A percentile compares a stretch with the other conserved stretches of the same genome.
Conservation (phyloP, 176 grass and related monocot genomes). For the Alloteropsis semialata region DNA sequence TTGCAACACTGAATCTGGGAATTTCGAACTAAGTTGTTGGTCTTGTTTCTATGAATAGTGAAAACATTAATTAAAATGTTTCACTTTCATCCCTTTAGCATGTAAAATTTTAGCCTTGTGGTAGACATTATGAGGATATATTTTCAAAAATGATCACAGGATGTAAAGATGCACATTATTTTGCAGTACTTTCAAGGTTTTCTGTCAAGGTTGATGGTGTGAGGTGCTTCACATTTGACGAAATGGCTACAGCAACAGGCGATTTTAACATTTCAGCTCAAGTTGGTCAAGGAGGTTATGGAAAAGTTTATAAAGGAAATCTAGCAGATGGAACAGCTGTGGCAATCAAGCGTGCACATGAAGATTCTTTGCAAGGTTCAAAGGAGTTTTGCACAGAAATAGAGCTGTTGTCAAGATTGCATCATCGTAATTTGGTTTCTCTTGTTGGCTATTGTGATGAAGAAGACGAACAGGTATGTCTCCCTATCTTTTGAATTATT, state of each 20-base stretch:
- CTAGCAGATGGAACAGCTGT: constrained; percentile 73
- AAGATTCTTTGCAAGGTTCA: constrained; percentile 88
- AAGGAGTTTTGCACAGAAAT: constrained; percentile 94
- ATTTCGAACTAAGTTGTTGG: neutral
- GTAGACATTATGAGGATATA: neutral
- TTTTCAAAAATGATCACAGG: neutral
- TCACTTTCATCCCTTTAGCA: neutral
- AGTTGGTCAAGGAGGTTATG: constrained; percentile 92
- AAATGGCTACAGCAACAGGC: constrained; percentile 71
- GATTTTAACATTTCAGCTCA: constrained; percentile 66
- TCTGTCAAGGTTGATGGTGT: constrained; percentile 84
- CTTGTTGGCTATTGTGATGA: constrained; percentile 90
- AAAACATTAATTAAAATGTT: neutral
- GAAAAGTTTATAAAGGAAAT: constrained; percentile 86
- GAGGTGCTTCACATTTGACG: constrained; percentile 77
- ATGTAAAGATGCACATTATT: constrained; percentile 31
- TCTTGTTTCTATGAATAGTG: constrained; percentile 4
- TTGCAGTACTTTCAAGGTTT: constrained; percentile 55
- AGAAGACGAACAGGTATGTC: constrained; percentile 75
- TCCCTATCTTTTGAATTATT: neutral
- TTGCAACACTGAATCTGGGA: neutral
- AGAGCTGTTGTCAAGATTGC: constrained; percentile 85
- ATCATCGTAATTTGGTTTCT: constrained; percentile 95
- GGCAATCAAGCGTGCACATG: constrained; percentile 90
- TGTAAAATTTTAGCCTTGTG: neutral